phyloP scores from a whole-genome alignment of 306 rosid genomes.

The Oemleria cerasiformis region DNA sequence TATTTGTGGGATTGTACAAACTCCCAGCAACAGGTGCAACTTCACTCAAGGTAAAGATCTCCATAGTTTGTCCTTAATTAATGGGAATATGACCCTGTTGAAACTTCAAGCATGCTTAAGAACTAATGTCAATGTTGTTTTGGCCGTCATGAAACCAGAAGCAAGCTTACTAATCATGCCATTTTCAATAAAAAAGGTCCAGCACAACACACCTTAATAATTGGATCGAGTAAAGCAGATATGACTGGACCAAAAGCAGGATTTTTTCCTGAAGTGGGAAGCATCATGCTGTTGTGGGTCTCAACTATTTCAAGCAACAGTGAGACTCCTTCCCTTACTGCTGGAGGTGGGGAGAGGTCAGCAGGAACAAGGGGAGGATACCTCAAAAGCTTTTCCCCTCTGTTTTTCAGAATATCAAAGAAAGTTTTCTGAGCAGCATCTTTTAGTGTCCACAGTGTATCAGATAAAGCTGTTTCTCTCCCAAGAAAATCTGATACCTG shows the following conservation, averaged over 20 bases:
- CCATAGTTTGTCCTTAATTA: conserved; percentile 13
- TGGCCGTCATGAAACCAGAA: background rate
- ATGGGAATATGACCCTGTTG: conserved; percentile 1
- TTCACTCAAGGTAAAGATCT: conserved; percentile 8
- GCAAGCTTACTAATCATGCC: background rate
- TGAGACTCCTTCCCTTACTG: conserved; percentile 94
- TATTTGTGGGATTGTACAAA: background rate
- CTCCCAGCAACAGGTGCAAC: background rate
- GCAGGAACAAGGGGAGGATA: conserved; percentile 90
- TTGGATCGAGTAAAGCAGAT: conserved; percentile 90
- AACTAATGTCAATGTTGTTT: conserved; percentile 1
- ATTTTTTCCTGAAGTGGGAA: conserved; percentile 72
- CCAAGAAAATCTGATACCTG: conserved; percentile 94
- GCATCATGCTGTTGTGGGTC: conserved; percentile 78
- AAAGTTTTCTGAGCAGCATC: conserved; percentile 94
- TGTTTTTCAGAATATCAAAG: conserved; percentile 81
- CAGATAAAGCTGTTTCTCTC: conserved; percentile 82
- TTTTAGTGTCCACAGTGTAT: conserved; percentile 74
- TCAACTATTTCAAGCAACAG: conserved; percentile 87
- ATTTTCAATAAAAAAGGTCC: background rate
- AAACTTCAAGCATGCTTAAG: background rate
- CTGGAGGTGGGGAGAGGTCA: conserved; percentile 97
- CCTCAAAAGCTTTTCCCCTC: conserved; percentile 92
- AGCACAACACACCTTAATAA: conserved; percentile 63
- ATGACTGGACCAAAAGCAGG: conserved; percentile 82